A percentile compares a stretch with the other conserved stretches of the same genome.
Evolutionary conservation across 331 rosid genomes (phyloP).

Genomic region (Malus hybrid): DNA sequence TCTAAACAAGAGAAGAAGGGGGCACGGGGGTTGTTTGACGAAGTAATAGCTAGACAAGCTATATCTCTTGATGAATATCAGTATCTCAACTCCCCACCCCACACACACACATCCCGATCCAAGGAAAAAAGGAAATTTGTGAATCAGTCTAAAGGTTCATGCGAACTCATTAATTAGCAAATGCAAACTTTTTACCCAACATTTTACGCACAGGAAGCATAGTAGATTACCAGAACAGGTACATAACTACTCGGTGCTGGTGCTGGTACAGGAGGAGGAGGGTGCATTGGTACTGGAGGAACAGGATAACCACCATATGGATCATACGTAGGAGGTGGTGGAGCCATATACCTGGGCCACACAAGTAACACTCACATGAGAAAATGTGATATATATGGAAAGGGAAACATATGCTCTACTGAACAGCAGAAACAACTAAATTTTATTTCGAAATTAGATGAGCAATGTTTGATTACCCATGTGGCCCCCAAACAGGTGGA

Average conservation of each 20-base stretch:
- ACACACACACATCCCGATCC: background rate
- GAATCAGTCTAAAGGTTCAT: background rate
- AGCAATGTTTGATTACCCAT: conserved; percentile 45
- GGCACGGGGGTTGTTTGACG: too few species aligned
- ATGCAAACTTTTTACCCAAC: background rate
- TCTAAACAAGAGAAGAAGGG: too few species aligned
- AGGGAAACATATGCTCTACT: background rate
- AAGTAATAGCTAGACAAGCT: background rate
- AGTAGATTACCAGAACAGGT: conserved; percentile 66
- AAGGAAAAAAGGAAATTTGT: background rate
- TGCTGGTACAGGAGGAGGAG: conserved; percentile 58
- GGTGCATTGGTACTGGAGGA: conserved; percentile 83
- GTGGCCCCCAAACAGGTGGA: conserved; percentile 92
- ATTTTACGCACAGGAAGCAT: background rate
- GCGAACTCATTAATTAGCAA: background rate
- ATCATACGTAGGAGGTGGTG: conserved; percentile 92
- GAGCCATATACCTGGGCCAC: conserved; percentile 80
- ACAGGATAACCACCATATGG: conserved; percentile 87
- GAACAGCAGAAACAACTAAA: background rate
- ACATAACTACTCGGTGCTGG: conserved; percentile 77
- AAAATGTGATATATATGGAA: background rate
- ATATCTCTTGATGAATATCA: background rate
- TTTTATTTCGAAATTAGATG: background rate
- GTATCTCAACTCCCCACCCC: background rate
- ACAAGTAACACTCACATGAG: conserved; percentile 15